phyloP scores from a whole-genome alignment of 2,329 filamentous ascomycete genomes.

The Fusarium sp. region DNA sequence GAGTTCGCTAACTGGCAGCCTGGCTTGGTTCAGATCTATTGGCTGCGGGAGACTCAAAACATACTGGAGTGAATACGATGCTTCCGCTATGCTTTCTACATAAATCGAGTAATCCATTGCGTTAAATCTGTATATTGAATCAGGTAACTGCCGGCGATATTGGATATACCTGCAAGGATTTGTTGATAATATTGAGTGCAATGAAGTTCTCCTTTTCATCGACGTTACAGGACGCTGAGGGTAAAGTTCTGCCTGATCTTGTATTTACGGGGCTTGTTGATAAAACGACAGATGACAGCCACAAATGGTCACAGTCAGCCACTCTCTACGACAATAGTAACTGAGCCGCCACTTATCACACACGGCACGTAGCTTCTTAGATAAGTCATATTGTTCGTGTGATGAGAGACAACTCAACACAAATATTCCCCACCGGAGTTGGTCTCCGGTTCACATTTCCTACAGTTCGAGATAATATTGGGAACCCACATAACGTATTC shows the following conservation, averaged over 20 bases:
- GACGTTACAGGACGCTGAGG: no score
- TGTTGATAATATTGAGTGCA: no score
- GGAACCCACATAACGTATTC: accelerated
- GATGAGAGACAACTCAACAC: neutral
- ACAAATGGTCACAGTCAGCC: neutral
- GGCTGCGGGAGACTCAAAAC: no score
- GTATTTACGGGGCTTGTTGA: accelerated
- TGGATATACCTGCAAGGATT: no score
- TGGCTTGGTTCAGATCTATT: neutral
- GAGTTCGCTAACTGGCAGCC: neutral
- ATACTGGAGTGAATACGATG: no score
- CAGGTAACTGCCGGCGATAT: no score
- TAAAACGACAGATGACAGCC: neutral
- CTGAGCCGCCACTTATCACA: neutral
- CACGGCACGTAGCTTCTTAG: neutral
- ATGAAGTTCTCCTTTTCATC: no score
- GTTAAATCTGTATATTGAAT: no score
- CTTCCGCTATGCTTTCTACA: no score
- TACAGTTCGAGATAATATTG: accelerated
- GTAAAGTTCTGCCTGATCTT: no score
- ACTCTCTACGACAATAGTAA: neutral
- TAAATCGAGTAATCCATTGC: no score
- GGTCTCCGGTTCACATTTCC: accelerated
- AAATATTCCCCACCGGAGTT: accelerated
- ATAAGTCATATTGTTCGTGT: neutral